A percentile compares a stretch with the other conserved stretches of the same genome.
Evolutionary conservation across 2,329 filamentous ascomycete species (phyloP).

Genomic region (Apiospora kogelbergensis): DNA sequence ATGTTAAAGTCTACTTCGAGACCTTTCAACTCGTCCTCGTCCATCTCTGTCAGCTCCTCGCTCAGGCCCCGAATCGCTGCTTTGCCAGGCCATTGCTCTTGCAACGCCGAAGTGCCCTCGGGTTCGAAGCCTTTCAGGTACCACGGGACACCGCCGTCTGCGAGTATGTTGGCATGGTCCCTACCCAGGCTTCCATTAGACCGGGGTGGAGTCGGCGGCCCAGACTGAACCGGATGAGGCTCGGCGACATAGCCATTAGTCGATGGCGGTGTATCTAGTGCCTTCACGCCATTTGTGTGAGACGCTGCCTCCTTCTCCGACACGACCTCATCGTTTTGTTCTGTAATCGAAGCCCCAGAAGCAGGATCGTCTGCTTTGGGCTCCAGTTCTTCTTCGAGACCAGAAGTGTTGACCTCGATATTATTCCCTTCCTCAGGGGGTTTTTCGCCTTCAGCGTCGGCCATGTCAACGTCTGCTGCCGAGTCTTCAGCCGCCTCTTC

Average conservation of each 20-base stretch:
- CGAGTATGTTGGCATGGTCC: conserved; percentile 52
- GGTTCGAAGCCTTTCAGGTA: conserved; percentile 82
- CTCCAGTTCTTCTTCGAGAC: conserved; percentile 32
- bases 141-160: conserved; percentile 81
- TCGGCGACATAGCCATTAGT: conserved; percentile 45
- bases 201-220: conserved; percentile 66
- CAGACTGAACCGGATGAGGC: conserved; percentile 34
- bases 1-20: conserved; percentile 55
- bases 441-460: conserved; percentile 37
- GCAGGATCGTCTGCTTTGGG: conserved; percentile 44
- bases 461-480: conserved; percentile 36
- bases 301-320: conserved; percentile 25
- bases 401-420: conserved; percentile 48
- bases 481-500: conserved; percentile 33
- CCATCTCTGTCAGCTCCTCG: conserved; percentile 87
- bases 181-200: conserved; percentile 58
- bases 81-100: conserved; percentile 71
- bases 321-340: conserved; percentile 24
- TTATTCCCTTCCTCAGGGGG: conserved; percentile 40
- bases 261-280: conserved; percentile 46
- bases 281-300: conserved; percentile 29
- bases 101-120: conserved; percentile 74
- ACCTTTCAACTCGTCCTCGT: conserved; percentile 83
- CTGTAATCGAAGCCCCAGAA: conserved; percentile 7
- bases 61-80: conserved; percentile 69